phyloP scores from a whole-genome alignment of 345 rosid genomes.

The Populus ilicifolia region DNA sequence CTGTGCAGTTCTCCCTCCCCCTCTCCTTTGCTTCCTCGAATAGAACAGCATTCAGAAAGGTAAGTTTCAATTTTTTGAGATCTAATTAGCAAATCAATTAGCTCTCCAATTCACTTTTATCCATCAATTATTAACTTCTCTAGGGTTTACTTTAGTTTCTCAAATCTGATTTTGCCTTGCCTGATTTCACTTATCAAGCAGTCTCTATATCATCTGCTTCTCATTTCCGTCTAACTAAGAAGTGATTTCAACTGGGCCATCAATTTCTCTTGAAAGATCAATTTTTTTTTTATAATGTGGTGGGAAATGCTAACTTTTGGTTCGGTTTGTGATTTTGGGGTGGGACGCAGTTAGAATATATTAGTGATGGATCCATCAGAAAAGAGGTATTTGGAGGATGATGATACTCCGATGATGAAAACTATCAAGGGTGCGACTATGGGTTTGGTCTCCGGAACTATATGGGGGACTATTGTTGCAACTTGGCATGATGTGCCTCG shows the following conservation, averaged over 20 bases:
- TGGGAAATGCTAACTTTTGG: neutral
- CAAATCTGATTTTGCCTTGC: too few species aligned
- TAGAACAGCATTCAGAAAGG: too few species aligned
- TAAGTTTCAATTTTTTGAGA: too few species aligned
- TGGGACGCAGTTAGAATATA: constrained; percentile 22
- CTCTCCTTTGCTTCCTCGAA: neutral
- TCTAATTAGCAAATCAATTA: too few species aligned
- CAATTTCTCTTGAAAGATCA: neutral
- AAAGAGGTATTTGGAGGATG: constrained; percentile 78
- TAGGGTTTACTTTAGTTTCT: too few species aligned
- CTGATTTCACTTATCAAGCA: too few species aligned
- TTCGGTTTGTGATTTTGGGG: constrained; percentile 3
- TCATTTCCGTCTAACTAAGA: too few species aligned
- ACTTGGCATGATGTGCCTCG: constrained; percentile 97
- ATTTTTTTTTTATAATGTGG: neutral
- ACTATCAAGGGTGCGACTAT: constrained; percentile 79
- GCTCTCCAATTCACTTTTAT: too few species aligned
- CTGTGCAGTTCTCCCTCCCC: too few species aligned
- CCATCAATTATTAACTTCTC: too few species aligned
- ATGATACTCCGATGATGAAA: constrained; percentile 66
- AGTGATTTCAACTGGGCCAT: neutral
- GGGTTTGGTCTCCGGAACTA: constrained; percentile 75
- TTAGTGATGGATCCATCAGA: constrained; percentile 69
- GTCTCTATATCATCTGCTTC: too few species aligned
- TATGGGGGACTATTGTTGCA: constrained; percentile 86